Evolutionary conservation across 768 basidiomycete genomes (phyloP), one percentile per base, ranked within the genome.

Genomic region (Lenzites betulinus): DNA sequence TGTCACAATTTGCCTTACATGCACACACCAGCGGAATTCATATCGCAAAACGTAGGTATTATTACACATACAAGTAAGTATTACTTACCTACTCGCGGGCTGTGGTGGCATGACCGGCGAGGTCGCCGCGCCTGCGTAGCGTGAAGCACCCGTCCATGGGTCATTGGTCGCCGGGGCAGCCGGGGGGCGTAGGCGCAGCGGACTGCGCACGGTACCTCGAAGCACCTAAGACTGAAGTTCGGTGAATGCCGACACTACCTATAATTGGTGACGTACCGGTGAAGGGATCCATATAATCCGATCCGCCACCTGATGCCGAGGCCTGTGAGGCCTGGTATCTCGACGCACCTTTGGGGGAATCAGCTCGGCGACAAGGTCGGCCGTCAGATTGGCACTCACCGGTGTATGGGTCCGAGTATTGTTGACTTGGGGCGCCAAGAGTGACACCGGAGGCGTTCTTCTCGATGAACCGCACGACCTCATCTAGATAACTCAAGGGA

Each of bases 381-480:
- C 11, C 18, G 22, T 20, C n/a, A 25, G 30, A 51, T 15, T 16
- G 28, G 33, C 5, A 49, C 72, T 62, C 70, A 83, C 95, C 96
- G 62, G 96, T 98, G 73, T 83, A 98, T 6, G 96, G 96, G 70
- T 98, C 96, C 22, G 87, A 83, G 69, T 81, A 93, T 49, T 86
- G 82, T 44, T 72, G 77, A n/a, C 78, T 76, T 3, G 77, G 70
- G 15, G 78, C 77, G 41, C 89, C 88, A 11, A 98, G 75, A 54
- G 79, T 87, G 22, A 92, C 86, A 1, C 92, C 92, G 3, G 81
- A 77, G 0, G 95, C 91, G 64, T 95, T 97, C 74, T 90, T 90
- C 74, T 97, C 91, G 54, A 99, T 98, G 74, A 98, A 98, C 54
- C 81, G 79, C 28, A 92, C 95, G 15, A 99, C 90, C 73, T 98